Evolutionary conservation across 345 rosid genomes (phyloP), one percentile per base, ranked within the genome.

Genomic region (Leavenworthia alabamica): DNA sequence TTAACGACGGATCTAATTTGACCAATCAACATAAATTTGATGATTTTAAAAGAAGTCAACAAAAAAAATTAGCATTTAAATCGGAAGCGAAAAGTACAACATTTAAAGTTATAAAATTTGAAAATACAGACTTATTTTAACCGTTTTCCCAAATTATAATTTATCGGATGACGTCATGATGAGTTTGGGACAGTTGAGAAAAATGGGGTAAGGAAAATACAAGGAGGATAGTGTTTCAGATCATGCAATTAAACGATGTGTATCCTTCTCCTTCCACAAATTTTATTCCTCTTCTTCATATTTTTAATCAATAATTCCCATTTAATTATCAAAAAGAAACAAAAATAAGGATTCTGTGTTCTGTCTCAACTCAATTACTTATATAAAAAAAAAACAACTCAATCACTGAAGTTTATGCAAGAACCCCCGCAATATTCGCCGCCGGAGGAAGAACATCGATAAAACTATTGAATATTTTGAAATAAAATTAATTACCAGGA

Each of bases 401-500:
- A 56, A 32, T 49, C 54, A 56, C 65, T 35, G 36, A 49, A 57
- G 60, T 56, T 41, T 56, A 64, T 57, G 66, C 55, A 64, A 29
- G 51, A 32, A 70, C 56, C 68, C 33, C 67, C 73, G 61, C 67
- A 49, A 60, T 43, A 24, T 68, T 50, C 37, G 7, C 17, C 33
- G 42, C 46, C 56, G 67, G 53, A 41, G 43, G 15, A 27, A 48
- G 1, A 57, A 33, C 61, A 49, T 32, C 28, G 41, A 36, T 54
- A 3, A 0, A 49, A 15, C 24, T 48, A 36, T 16, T 2, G 2
- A 46, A 28, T 24, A 13, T 13, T 7, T 57, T 31, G 7, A n/a
- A 20, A 32, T 6, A 3, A 20, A 47, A 46, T 8, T 27, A 47
- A 83, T 79, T 92, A 89, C 96, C 89, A 75, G 68, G 88, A 86